Conservation (phyloP, 2,329 filamentous ascomycete genomes). For the Fusarium veterinarium region DNA sequence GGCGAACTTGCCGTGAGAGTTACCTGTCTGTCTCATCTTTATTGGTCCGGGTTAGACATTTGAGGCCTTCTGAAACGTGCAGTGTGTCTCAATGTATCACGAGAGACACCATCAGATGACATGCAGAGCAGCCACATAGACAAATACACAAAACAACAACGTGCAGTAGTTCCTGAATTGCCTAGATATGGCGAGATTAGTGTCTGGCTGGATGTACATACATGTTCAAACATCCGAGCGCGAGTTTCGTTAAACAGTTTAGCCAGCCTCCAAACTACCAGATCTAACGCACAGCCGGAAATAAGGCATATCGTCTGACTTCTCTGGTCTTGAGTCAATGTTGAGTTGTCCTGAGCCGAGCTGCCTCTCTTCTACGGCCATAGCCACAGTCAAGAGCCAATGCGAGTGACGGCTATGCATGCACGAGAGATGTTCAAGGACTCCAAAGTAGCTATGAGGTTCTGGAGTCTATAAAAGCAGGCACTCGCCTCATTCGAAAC, state of each 20-base stretch:
- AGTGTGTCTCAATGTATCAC: rapidly evolving
- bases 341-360: rapidly evolving
- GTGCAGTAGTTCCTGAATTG: not conserved
- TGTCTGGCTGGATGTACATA: too few relatives aligned
- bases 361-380: not conserved
- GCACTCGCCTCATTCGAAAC: not conserved
- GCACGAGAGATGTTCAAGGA: not conserved
- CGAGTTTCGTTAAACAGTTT: rapidly evolving
- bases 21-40: not conserved
- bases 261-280: not conserved
- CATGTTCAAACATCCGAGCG: not conserved
- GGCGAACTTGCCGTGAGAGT: not conserved
- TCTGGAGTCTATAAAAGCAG: not conserved
- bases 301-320: too few relatives aligned
- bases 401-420: not conserved
- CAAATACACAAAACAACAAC: rapidly evolving
- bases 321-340: not conserved
- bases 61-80: not conserved
- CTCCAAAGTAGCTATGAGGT: rapidly evolving
- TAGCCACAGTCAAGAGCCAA: not conserved
- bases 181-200: rapidly evolving
- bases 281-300: rapidly evolving
- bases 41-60: not conserved
- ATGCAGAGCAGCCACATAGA: not conserved
- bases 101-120: not conserved